Conservation (phyloP, 2,329 filamentous ascomycete species). For the Ascocoryne sarcoides region DNA sequence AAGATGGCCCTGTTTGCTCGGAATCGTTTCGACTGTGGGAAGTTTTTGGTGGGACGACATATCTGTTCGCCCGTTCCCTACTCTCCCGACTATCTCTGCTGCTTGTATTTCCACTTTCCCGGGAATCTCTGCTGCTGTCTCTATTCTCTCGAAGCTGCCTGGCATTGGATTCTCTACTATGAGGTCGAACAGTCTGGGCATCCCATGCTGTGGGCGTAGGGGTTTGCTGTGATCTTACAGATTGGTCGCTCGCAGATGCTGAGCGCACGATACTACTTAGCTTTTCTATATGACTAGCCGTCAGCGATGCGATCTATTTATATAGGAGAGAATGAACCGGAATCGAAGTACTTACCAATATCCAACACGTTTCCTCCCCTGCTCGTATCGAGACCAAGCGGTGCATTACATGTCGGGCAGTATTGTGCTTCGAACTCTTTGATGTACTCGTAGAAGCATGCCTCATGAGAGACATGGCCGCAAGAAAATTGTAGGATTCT, state of each 20-base stretch:
- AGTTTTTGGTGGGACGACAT: constrained; percentile 25
- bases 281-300: constrained; percentile 58
- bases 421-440: constrained; percentile 89
- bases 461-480: constrained; percentile 93
- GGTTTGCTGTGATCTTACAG: constrained; percentile 32
- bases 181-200: constrained; percentile 45
- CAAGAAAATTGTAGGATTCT: constrained; percentile 93
- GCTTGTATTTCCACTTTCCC: constrained; percentile 20
- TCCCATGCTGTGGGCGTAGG: constrained; percentile 64
- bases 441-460: constrained; percentile 98
- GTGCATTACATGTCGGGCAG: constrained; percentile 88
- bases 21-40: constrained; percentile 70
- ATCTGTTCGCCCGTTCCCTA: constrained; percentile 40
- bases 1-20: constrained; percentile 64
- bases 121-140: constrained; percentile 28
- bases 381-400: constrained; percentile 82
- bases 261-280: constrained; percentile 87
- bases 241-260: constrained; percentile 55
- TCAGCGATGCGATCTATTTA: constrained; percentile 9
- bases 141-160: constrained; percentile 24
- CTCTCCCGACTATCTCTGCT: constrained; percentile 33
- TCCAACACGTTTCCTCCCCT: constrained; percentile 87
- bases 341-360: constrained; percentile 53
- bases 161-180: constrained; percentile 36
- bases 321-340: constrained; percentile 27